Conservation (phyloP, 306 rosid genomes). For the Pyrus pyrifolia region DNA sequence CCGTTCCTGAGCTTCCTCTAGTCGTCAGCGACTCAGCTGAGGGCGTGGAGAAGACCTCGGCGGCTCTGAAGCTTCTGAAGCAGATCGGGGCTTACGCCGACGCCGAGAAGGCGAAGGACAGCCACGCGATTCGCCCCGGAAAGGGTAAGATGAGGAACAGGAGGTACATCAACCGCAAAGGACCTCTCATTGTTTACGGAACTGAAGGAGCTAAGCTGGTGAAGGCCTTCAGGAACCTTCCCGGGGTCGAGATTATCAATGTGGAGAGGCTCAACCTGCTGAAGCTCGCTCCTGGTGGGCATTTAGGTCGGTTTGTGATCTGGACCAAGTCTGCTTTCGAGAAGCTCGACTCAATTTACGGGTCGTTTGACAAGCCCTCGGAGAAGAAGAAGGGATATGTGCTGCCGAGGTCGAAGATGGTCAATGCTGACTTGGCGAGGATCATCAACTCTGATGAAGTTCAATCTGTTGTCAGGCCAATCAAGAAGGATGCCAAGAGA, state of each 20-base stretch:
- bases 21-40: conserved; percentile 69
- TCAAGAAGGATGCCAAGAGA: conserved; percentile 54
- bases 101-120: conserved; percentile 69
- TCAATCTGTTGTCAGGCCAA: conserved; percentile 72
- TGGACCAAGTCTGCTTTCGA: conserved; percentile 91
- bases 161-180: conserved; percentile 62
- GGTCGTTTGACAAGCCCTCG: conserved; percentile 60
- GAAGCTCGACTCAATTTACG: conserved; percentile 78
- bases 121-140: conserved; percentile 65
- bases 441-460: conserved; percentile 88
- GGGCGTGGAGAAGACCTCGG: conserved; percentile 66
- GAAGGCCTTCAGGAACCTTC: conserved; percentile 70
- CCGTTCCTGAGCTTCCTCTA: conserved; percentile 66
- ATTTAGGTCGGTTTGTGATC: conserved; percentile 69
- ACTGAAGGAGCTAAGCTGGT: conserved; percentile 76
- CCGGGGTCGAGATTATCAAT: conserved; percentile 64
- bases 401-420: conserved; percentile 74
- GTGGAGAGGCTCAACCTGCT: conserved; percentile 70
- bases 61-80: conserved; percentile 60
- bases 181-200: conserved; percentile 70
- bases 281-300: conserved; percentile 85
- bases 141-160: conserved; percentile 86
- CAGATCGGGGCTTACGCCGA: conserved; percentile 66
- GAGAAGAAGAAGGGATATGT: conserved; percentile 70
- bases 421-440: conserved; percentile 61